phyloP scores from a whole-genome alignment of 257 asterid species.

The Lithospermum erythrorhizon region DNA sequence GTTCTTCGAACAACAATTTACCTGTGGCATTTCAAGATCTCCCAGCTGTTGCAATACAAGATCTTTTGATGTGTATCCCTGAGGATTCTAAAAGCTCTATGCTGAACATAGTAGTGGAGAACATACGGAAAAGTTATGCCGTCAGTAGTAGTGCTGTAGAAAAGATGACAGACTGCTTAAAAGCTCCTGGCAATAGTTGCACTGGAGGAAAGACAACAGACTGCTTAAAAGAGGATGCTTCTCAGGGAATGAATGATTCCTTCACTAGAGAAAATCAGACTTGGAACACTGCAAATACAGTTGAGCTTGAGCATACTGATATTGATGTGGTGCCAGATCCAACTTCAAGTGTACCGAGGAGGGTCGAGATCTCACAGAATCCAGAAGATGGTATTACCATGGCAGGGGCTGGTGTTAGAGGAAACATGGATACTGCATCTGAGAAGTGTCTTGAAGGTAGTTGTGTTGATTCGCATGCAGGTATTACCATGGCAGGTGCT shows the following conservation, averaged over 20 bases:
- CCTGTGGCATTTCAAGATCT: slow-evolving; percentile 14
- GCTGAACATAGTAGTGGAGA: slow-evolving; percentile 14
- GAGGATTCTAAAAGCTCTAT: slow-evolving; percentile 13
- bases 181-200: slow-evolving; percentile 6
- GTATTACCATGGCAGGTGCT: not conserved
- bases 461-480: not conserved
- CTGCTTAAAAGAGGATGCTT: slow-evolving; percentile 7
- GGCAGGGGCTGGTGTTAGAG: not conserved
- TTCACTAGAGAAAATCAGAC: not conserved
- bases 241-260: slow-evolving; percentile 1
- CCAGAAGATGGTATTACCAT: not conserved
- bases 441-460: not conserved
- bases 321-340: not conserved
- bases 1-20: slow-evolving; percentile 10
- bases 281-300: not conserved
- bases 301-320: not conserved
- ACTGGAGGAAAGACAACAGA: slow-evolving; percentile 3
- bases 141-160: slow-evolving; percentile 3
- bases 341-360: slow-evolving; percentile 4
- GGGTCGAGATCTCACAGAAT: slow-evolving; percentile 1
- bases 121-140: slow-evolving; percentile 14
- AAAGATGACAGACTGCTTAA: slow-evolving; percentile 8
- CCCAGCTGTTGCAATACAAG: slow-evolving; percentile 17
- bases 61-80: slow-evolving; percentile 15
- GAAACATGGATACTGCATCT: not conserved